Evolutionary conservation across 2,329 filamentous ascomycete genomes (phyloP).

Genomic region (Tolypocladium tropicale): DNA sequence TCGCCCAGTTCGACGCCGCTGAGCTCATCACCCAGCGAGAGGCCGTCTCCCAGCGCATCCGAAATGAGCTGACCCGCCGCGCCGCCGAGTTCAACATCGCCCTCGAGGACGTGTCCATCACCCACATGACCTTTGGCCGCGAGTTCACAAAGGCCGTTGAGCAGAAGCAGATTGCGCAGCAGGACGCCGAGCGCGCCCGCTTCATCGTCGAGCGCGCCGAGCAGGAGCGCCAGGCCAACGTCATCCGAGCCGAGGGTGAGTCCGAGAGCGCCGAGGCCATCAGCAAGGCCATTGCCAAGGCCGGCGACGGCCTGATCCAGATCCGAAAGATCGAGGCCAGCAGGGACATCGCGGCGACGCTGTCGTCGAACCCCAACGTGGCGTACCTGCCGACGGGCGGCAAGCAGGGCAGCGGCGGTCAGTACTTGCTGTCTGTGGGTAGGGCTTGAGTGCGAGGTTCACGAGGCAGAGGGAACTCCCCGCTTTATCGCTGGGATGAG

Average conservation of each 20-base stretch:
- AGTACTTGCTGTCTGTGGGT: slow-evolving; percentile 43
- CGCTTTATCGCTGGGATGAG: slow-evolving; percentile 15
- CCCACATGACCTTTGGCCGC: slow-evolving; percentile 99
- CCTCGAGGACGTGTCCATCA: slow-evolving; percentile 97
- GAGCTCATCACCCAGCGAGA: slow-evolving; percentile 99
- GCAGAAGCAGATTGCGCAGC: slow-evolving; percentile 99
- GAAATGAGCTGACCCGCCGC: slow-evolving; percentile 80
- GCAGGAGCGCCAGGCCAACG: slow-evolving; percentile 97
- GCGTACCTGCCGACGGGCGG: slow-evolving; percentile 80
- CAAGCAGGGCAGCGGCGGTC: slow-evolving; percentile 47
- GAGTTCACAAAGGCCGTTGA: slow-evolving; percentile 98
- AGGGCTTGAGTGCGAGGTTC: slow-evolving; percentile 20
- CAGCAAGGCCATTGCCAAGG: slow-evolving; percentile 84
- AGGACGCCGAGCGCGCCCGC: slow-evolving; percentile 91
- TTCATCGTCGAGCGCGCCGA: slow-evolving; percentile 99
- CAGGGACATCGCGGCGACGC: slow-evolving; percentile 85
- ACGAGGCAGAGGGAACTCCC: slow-evolving; percentile 18
- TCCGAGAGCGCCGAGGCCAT: slow-evolving; percentile 95
- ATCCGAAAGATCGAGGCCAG: slow-evolving; percentile 96
- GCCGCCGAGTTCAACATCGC: slow-evolving; percentile 98
- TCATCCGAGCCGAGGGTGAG: slow-evolving; percentile 96
- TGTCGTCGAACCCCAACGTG: slow-evolving; percentile 87
- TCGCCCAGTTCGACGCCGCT: slow-evolving; percentile 96
- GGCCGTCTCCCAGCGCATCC: slow-evolving; percentile 91
- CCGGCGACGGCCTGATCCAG: slow-evolving; percentile 85